Evolutionary conservation across 1,284 basidiomycete genomes (phyloP).

Genomic region (Fomitopsis pinicola): DNA sequence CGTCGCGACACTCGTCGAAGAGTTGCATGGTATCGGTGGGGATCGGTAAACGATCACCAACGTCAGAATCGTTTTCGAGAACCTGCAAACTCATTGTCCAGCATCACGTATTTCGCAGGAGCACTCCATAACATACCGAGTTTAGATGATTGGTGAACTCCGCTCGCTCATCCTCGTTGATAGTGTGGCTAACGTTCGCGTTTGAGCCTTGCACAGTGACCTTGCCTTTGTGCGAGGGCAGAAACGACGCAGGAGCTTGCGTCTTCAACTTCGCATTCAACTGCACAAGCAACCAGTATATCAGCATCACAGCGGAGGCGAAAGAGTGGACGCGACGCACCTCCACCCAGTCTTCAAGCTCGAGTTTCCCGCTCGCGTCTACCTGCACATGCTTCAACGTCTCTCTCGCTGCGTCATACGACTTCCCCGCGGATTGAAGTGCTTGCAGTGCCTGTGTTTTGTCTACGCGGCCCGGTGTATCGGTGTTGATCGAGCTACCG

Average conservation of each 20-base stretch:
- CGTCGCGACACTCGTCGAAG: slow-evolving; percentile 96
- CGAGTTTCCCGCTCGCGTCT: slow-evolving; percentile 93
- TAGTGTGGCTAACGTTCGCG: slow-evolving; percentile 94
- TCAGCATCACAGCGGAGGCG: not conserved
- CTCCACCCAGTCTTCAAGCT: slow-evolving; percentile 98
- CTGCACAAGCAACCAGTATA: slow-evolving; percentile 32
- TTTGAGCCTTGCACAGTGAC: slow-evolving; percentile 95
- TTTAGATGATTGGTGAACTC: slow-evolving; percentile 99
- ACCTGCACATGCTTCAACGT: slow-evolving; percentile 94
- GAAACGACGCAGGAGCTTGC: slow-evolving; percentile 46
- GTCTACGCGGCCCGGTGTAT: slow-evolving; percentile 82
- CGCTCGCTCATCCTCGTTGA: slow-evolving; percentile 94
- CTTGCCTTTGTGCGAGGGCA: slow-evolving; percentile 81
- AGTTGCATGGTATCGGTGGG: slow-evolving; percentile 99
- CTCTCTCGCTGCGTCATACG: slow-evolving; percentile 88
- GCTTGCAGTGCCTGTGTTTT: slow-evolving; percentile 78
- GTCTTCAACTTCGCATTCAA: slow-evolving; percentile 79
- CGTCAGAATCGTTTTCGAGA: slow-evolving; percentile 86
- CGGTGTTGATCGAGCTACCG: slow-evolving; percentile 74
- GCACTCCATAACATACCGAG: slow-evolving; percentile 46
- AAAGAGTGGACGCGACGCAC: slow-evolving; percentile 37
- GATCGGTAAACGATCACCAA: slow-evolving; percentile 84
- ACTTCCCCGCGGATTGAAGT: slow-evolving; percentile 75
- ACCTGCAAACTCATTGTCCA: slow-evolving; percentile 46
- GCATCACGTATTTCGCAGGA: not conserved